phyloP scores from a whole-genome alignment of 257 asterid genomes.

The Coffea canephora region DNA sequence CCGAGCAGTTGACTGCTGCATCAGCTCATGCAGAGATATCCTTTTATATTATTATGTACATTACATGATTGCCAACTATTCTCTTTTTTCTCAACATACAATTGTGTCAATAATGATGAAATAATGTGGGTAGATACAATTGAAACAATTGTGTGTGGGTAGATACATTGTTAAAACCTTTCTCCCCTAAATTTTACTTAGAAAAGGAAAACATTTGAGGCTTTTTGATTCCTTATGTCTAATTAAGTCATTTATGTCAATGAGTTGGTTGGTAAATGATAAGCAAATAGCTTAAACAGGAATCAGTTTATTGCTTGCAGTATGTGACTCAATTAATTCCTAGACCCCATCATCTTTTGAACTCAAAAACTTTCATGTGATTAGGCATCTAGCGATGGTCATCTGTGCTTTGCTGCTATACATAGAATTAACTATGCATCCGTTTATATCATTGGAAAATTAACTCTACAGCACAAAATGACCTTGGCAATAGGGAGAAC shows the following conservation, averaged over 20 bases:
- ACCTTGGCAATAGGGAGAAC: conserved; percentile 70
- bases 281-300: background rate
- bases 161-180: background rate
- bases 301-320: background rate
- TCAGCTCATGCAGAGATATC: conserved; percentile 96
- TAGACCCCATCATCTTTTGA: background rate
- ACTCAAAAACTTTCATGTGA: background rate
- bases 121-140: background rate
- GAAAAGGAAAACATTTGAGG: background rate
- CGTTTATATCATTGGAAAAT: conserved; percentile 38
- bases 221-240: background rate
- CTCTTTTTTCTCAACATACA: background rate
- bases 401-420: background rate
- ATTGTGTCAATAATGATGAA: background rate
- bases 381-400: background rate
- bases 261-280: background rate
- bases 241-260: background rate
- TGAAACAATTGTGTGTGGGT: background rate
- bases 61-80: conserved; percentile 4
- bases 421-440: background rate
- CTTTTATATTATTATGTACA: conserved; percentile 33
- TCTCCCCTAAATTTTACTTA: background rate
- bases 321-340: background rate
- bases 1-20: conserved; percentile 99
- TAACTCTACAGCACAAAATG: conserved; percentile 85